These are phyloP conservation scores for Penicillium nordicum DNA, from an alignment of 2,329 filamentous ascomycete genomes.

Conservation along the genomic window DNA sequence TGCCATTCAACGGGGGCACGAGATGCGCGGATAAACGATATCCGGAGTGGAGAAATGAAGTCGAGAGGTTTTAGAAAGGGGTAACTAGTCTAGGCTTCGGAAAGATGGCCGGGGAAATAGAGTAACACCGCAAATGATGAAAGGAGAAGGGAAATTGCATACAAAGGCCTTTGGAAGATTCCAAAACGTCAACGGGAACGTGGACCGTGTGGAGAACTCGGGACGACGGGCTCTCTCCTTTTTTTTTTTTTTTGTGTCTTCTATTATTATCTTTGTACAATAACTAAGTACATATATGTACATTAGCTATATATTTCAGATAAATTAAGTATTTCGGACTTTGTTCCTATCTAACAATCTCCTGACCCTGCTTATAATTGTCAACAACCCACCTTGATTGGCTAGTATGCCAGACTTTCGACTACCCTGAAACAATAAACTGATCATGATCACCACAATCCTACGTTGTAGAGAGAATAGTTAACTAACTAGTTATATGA, in stretches of 20 bases:
- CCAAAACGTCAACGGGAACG: constrained; percentile 25
- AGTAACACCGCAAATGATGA: neutral
- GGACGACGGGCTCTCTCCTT: constrained; percentile 12
- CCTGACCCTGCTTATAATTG: neutral
- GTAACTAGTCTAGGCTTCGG: neutral
- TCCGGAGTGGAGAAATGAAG: constrained; percentile 1
- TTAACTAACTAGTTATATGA: too few species aligned
- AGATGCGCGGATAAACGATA: neutral
- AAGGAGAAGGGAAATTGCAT: constrained; percentile 11
- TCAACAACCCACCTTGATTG: neutral
- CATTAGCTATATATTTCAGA: neutral
- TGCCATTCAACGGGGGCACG: constrained; percentile 21
- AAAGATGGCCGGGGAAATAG: neutral
- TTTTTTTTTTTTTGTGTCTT: neutral
- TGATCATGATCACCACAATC: neutral
- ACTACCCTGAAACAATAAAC: neutral
- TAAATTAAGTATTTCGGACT: neutral
- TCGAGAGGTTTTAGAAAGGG: neutral
- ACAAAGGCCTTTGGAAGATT: constrained; percentile 6
- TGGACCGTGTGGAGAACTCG: constrained; percentile 22
- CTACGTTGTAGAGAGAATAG: neutral
- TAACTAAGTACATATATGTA: neutral
- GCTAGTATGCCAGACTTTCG: neutral
- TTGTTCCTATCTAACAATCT: neutral
- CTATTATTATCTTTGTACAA: constrained; percentile 3